Evolutionary conservation across 495 filamentous ascomycete genomes (phyloP).

Genomic region (Hypoxylon crocopeplum): DNA sequence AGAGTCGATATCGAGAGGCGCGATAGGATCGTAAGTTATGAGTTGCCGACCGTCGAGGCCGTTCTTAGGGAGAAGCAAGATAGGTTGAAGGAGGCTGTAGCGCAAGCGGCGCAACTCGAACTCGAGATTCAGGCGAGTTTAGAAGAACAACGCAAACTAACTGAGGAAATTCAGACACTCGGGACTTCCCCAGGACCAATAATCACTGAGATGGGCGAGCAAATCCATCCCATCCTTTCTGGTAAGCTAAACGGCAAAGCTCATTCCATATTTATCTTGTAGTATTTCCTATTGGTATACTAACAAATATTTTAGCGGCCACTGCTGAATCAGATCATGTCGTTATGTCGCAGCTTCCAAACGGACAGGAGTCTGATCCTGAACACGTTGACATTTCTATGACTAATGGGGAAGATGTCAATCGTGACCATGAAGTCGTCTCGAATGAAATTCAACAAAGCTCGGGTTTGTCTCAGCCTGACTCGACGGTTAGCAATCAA

Average conservation of each 20-base stretch:
- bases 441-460: background rate
- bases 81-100: constrained; percentile 59
- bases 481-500: background rate
- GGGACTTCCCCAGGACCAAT: constrained; percentile 49
- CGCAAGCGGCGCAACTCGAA: constrained; percentile 66
- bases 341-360: background rate
- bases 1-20: constrained; percentile 53
- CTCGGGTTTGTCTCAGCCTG: background rate
- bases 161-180: constrained; percentile 62
- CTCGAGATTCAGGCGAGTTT: constrained; percentile 59
- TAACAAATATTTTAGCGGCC: constrained; percentile 4
- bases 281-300: background rate
- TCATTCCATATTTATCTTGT: background rate
- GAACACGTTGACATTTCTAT: constrained; percentile 11
- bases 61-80: constrained; percentile 57
- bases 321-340: background rate
- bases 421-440: background rate
- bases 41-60: constrained; percentile 63
- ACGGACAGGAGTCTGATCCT: background rate
- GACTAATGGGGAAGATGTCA: constrained; percentile 4
- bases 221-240: constrained; percentile 20
- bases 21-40: constrained; percentile 61
- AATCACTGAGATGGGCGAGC: constrained; percentile 34
- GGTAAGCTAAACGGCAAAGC: background rate
- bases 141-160: constrained; percentile 54